Base-by-base conservation (phyloP, 2,329 filamentous ascomycete genomes). In the Corinectria fuckeliana region DNA sequence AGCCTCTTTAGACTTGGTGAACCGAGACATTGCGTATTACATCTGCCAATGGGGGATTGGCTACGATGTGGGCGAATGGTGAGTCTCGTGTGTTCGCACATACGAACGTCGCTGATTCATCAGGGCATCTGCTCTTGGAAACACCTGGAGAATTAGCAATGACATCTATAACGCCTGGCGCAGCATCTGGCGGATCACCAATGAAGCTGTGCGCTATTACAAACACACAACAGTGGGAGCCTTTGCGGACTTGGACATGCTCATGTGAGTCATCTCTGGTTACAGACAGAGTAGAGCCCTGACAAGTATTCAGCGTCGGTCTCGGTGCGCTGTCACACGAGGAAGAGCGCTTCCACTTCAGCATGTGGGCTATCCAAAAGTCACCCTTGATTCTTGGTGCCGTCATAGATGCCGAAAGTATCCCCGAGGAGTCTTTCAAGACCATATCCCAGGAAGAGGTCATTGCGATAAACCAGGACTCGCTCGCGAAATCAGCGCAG, bases 381-480 rank as follows among this genome's bases (percentile, higher is more conserved):
- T 82, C 80, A 1, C 81, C 81, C 0, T 73, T 85, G 6, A 75
- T 76, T 3, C 81, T 84, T 20, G 82, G 82, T 0, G 78, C 76
- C 1, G 78, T 76, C 0, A 69, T 82, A 47, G 76, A 78, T 23
- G 69, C 74, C 10, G 66, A 68, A 0, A 56, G 77, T 3, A 78
- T 81, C 0, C 74, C 76, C 1, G 56, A 69, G 0, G 69, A 71
- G 1, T 82, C 81, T 0, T 66, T 84, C 13, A 71, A 72, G 5
- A 73, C 82, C 14, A 68, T 83, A 45, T 75, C 74, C 1, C 86
- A 87, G 69, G 74, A 77, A 23, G 84, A 85, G 54, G 79, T 85
- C 20, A 82, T 88, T 21, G 80, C 80, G 0, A 82, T 85, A 66
- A 87, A 87, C 64, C 85, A 88, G 63, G 85, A 88, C 64, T 59